Conservation (phyloP, 495 filamentous ascomycete species). For the Elasticomyces elasticus region DNA sequence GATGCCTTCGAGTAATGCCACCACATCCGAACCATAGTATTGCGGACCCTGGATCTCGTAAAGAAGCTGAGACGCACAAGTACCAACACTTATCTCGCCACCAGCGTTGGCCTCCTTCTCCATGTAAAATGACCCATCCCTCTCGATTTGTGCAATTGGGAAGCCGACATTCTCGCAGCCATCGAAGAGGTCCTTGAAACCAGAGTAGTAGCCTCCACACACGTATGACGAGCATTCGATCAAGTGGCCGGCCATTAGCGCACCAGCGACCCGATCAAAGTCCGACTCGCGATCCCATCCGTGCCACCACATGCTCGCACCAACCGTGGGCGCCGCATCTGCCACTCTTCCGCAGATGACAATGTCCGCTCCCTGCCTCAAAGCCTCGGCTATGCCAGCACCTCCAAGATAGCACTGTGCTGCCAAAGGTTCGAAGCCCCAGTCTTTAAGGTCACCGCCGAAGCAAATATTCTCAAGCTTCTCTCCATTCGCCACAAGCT, state of each 20-base stretch:
- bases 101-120: slow-evolving; percentile 25
- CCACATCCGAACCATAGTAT: slow-evolving; percentile 31
- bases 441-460: slow-evolving; percentile 10
- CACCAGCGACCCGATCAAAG: slow-evolving; percentile 24
- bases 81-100: slow-evolving; percentile 37
- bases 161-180: slow-evolving; percentile 25
- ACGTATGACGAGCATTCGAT: slow-evolving; percentile 41
- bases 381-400: slow-evolving; percentile 27
- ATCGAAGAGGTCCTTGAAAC: slow-evolving; percentile 24
- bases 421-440: slow-evolving; percentile 14
- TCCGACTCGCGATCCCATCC: slow-evolving; percentile 25
- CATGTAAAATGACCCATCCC: slow-evolving; percentile 21
- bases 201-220: slow-evolving; percentile 46
- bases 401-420: slow-evolving; percentile 38
- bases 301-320: slow-evolving; percentile 31
- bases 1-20: slow-evolving; percentile 28
- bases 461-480: slow-evolving; percentile 14
- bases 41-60: slow-evolving; percentile 31
- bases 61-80: slow-evolving; percentile 34
- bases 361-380: slow-evolving; percentile 28
- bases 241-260: slow-evolving; percentile 27
- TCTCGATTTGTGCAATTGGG: slow-evolving; percentile 24
- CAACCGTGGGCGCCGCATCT: slow-evolving; percentile 27
- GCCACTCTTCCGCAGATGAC: slow-evolving; percentile 27
- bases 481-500: slow-evolving; percentile 2